A percentile compares a stretch with the other conserved stretches of the same genome.
phyloP scores from a whole-genome alignment of 495 filamentous ascomycete genomes.

The Durotheca rogersii region DNA sequence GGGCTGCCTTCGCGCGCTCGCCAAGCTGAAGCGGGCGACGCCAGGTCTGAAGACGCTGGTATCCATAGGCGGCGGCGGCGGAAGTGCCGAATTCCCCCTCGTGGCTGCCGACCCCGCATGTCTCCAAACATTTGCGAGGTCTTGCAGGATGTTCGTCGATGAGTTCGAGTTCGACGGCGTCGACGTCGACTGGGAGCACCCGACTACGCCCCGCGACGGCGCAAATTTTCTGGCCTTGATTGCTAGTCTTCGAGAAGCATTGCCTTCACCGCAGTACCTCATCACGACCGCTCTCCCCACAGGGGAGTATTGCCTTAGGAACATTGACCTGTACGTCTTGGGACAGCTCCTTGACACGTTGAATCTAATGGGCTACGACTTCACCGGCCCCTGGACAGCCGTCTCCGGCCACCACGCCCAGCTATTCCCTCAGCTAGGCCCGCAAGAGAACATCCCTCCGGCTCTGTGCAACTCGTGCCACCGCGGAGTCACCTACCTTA shows the following conservation, averaged over 20 bases:
- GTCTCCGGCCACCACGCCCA: conserved; percentile 73
- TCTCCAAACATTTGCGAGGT: conserved; percentile 61
- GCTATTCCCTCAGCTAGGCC: conserved; percentile 51
- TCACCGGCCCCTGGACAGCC: conserved; percentile 69
- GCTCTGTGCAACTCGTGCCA: conserved; percentile 54
- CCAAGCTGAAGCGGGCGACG: conserved; percentile 62
- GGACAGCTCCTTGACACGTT: conserved; percentile 65
- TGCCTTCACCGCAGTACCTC: conserved; percentile 63
- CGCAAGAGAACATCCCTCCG: conserved; percentile 40
- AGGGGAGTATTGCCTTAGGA: conserved; percentile 68
- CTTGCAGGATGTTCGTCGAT: conserved; percentile 61
- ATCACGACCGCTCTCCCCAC: conserved; percentile 72
- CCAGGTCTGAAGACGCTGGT: conserved; percentile 69
- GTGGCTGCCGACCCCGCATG: conserved; percentile 56
- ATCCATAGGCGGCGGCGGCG: conserved; percentile 72
- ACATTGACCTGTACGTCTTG: conserved; percentile 65
- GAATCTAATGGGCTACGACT: conserved; percentile 87
- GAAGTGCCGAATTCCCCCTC: conserved; percentile 66
- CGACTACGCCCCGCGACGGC: conserved; percentile 60
- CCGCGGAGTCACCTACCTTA: conserved; percentile 61
- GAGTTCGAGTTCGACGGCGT: conserved; percentile 71
- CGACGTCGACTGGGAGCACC: conserved; percentile 87
- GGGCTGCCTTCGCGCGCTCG: conserved; percentile 70
- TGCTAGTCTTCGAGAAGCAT: conserved; percentile 55
- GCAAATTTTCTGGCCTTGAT: conserved; percentile 67